Conservation (phyloP, 331 rosid species). For the Quercus tomentella region DNA sequence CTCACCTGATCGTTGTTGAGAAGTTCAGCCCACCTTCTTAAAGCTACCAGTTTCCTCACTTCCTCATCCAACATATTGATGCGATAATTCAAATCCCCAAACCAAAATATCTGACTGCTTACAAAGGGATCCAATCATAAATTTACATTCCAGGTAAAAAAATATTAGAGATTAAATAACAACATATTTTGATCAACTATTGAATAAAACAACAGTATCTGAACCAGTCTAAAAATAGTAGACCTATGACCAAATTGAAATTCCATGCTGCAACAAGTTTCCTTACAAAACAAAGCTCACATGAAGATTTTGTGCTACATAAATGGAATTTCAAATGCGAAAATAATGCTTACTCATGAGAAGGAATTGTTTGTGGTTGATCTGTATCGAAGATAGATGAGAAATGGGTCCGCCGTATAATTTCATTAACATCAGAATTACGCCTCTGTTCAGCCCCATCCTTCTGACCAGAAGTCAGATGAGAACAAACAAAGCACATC, state of each 20-base stretch:
- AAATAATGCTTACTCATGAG: constrained; percentile 75
- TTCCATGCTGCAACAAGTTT: not conserved
- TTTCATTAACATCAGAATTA: constrained; percentile 80
- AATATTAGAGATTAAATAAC: not conserved
- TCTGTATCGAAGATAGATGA: constrained; percentile 63
- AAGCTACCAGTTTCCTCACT: constrained; percentile 58
- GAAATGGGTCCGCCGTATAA: constrained; percentile 73
- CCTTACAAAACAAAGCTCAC: not conserved
- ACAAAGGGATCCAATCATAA: constrained; percentile 23
- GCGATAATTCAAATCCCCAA: constrained; percentile 95
- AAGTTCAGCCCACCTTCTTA: constrained; percentile 74
- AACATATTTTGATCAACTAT: not conserved
- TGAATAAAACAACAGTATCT: not conserved
- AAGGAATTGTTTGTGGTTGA: constrained; percentile 82
- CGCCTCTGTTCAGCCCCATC: constrained; percentile 82
- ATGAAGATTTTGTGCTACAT: not conserved
- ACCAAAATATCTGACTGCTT: constrained; percentile 92
- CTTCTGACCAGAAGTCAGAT: constrained; percentile 90
- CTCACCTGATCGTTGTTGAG: constrained; percentile 80
- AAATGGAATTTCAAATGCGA: not conserved
- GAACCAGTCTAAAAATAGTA: not conserved
- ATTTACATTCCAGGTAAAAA: constrained; percentile 1
- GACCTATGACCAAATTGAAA: not conserved
- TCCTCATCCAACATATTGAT: constrained; percentile 62
- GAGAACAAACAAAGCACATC: constrained; percentile 94